Conservation (phyloP, 805 yeast genomes). For the Yamadazyma akitaensis region DNA sequence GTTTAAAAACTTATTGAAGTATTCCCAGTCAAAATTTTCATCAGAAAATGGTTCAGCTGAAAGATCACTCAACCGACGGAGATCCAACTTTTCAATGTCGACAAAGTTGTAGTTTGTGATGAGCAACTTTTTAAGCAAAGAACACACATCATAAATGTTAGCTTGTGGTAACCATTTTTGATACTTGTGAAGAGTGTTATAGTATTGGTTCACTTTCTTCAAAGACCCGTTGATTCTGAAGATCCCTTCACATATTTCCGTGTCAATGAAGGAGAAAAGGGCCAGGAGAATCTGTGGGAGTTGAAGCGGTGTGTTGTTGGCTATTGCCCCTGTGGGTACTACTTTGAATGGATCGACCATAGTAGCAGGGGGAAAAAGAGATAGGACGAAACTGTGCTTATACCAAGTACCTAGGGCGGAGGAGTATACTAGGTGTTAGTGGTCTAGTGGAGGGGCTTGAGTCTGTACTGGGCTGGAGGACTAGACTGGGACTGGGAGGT, state of each 20-base stretch:
- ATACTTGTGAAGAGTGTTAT: slow-evolving; percentile 13
- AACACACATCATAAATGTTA: slow-evolving; percentile 26
- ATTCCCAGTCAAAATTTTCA: slow-evolving; percentile 4
- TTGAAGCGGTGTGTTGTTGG: slow-evolving; percentile 2
- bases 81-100: slow-evolving; percentile 10
- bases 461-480: too few species aligned
- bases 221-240: slow-evolving; percentile 32
- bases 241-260: slow-evolving; percentile 24
- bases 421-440: too few species aligned
- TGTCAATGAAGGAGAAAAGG: slow-evolving; percentile 19
- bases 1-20: slow-evolving; percentile 7
- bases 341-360: slow-evolving; percentile 12
- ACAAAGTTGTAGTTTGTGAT: slow-evolving; percentile 13
- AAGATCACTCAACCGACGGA: neutral
- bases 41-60: neutral
- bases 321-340: slow-evolving; percentile 3
- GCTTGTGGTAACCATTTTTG: slow-evolving; percentile 19
- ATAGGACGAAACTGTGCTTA: neutral
- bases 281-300: slow-evolving; percentile 22
- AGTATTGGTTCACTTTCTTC: slow-evolving; percentile 21
- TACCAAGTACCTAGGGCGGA: too few species aligned
- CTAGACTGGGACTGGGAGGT: too few species aligned
- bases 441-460: too few species aligned
- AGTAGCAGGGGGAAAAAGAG: neutral
- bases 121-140: slow-evolving; percentile 23